These are phyloP conservation scores for Yarrowia divulgata DNA, from an alignment of 805 yeast genomes.

Conservation along the genomic window DNA sequence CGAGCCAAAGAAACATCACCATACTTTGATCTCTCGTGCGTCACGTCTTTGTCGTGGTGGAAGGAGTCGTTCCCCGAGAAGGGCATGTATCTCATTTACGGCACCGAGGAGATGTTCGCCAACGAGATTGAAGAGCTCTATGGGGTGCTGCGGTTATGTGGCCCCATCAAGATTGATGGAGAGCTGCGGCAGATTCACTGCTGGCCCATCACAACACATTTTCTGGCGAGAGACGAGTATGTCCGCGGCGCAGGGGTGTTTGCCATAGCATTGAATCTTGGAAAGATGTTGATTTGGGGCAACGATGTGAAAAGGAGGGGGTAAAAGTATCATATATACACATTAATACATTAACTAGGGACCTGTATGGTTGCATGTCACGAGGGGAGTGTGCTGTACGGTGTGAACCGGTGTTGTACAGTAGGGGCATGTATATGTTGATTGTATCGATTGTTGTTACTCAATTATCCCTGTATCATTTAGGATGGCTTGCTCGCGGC, in stretches of 20 bases:
- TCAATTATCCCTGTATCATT: no score
- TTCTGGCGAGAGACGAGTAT: slow-evolving; percentile 28
- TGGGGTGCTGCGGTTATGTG: slow-evolving; percentile 45
- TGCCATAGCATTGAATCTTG: slow-evolving; percentile 28
- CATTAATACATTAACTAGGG: background rate
- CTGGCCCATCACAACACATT: slow-evolving; percentile 54
- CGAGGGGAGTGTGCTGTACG: no score
- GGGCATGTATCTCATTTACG: slow-evolving; percentile 56
- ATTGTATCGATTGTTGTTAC: no score
- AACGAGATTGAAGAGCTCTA: slow-evolving; percentile 52
- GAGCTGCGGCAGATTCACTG: slow-evolving; percentile 54
- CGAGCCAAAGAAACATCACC: slow-evolving; percentile 24
- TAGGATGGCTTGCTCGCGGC: no score
- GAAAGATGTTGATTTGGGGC: slow-evolving; percentile 34
- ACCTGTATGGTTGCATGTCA: slow-evolving; percentile 1
- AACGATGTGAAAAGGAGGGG: slow-evolving; percentile 5
- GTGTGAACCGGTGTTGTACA: no score
- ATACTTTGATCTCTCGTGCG: slow-evolving; percentile 39
- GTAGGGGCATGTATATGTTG: no score
- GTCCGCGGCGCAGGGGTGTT: slow-evolving; percentile 20
- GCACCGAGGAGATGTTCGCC: slow-evolving; percentile 55
- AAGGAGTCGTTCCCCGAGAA: slow-evolving; percentile 52
- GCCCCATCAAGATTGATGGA: slow-evolving; percentile 50
- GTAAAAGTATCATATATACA: background rate
- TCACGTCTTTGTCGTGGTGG: slow-evolving; percentile 51